These are phyloP conservation scores for Plasmodium fragile DNA, from an alignment of 169 alveolate genomes.

Conservation along the genomic window DNA sequence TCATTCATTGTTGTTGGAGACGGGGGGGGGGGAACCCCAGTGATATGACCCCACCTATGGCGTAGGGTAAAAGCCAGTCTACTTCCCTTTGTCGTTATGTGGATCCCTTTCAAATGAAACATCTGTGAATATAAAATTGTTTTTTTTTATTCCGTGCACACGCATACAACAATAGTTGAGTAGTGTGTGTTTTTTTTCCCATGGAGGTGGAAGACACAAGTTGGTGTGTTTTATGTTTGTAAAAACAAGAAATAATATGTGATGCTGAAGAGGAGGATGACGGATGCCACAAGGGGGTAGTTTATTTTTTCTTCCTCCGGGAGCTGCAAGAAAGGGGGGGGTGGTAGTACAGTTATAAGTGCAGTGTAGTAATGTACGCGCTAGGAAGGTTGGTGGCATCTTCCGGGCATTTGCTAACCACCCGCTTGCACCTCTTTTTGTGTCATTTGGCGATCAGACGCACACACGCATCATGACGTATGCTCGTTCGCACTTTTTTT, in stretches of 20 bases:
- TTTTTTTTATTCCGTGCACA: background rate
- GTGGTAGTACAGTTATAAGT: background rate
- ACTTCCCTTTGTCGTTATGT: background rate
- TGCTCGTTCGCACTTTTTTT: background rate
- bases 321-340: constrained; percentile 17
- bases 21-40: background rate
- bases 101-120: background rate
- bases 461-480: background rate
- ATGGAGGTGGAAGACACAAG: background rate
- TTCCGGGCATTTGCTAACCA: background rate
- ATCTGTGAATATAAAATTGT: background rate
- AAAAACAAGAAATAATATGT: constrained; percentile 46
- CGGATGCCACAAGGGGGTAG: constrained; percentile 20
- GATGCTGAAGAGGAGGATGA: constrained; percentile 27
- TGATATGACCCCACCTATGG: background rate
- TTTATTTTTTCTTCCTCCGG: constrained; percentile 37
- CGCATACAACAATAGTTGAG: background rate
- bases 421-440: background rate
- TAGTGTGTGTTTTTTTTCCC: background rate
- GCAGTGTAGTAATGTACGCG: background rate
- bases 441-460: constrained; percentile 1
- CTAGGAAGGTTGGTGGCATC: background rate
- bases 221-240: constrained; percentile 5
- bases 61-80: background rate
- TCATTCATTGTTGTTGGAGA: background rate